These are phyloP conservation scores for Pholiota conissans DNA, from an alignment of 768 basidiomycete genomes.

Conservation along the genomic window DNA sequence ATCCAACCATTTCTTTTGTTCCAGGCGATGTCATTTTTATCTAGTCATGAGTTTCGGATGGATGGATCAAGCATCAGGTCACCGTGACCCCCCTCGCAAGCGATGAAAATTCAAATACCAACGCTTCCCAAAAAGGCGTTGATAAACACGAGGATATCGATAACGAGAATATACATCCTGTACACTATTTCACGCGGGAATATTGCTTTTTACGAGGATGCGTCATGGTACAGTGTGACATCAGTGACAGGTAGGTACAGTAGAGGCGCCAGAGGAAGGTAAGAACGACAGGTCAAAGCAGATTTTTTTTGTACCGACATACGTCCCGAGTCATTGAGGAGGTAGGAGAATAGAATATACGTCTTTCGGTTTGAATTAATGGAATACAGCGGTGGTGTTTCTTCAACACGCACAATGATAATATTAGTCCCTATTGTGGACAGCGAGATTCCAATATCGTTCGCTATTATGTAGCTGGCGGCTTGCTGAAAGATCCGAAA, in stretches of 20 bases:
- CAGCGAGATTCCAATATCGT: background rate
- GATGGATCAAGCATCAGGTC: background rate
- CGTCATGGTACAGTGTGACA: background rate
- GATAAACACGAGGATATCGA: conserved; percentile 5
- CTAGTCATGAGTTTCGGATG: background rate
- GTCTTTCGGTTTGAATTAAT: no score
- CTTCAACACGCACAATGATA: conserved; percentile 1
- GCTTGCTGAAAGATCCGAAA: conserved; percentile 6
- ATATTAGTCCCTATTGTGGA: background rate
- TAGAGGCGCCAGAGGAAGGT: background rate
- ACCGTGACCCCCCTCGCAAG: background rate
- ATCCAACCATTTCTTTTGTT: background rate
- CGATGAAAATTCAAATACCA: background rate
- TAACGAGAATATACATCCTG: conserved; percentile 4
- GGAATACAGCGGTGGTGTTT: no score
- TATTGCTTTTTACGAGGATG: background rate
- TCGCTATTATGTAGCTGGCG: background rate
- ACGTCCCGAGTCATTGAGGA: background rate
- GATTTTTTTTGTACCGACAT: background rate
- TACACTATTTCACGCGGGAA: background rate
- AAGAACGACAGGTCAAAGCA: background rate
- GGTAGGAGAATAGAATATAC: no score
- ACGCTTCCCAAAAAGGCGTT: background rate
- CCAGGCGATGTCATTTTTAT: background rate
- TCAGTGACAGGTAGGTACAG: background rate